These are phyloP conservation scores for Aspergillus ibericus DNA, from an alignment of 2,329 filamentous ascomycete genomes.

Conservation along the genomic window DNA sequence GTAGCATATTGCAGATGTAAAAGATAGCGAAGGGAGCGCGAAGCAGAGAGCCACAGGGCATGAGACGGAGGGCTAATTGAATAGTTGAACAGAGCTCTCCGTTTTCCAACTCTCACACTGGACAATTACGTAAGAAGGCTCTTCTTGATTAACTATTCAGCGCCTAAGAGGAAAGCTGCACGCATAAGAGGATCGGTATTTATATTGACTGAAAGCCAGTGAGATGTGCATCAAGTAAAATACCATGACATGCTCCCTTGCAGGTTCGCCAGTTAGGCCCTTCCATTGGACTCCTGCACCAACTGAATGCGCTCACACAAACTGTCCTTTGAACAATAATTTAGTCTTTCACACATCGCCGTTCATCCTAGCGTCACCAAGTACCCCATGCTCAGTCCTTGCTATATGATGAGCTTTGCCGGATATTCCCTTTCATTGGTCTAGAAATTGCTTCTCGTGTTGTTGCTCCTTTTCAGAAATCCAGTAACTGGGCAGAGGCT, in stretches of 20 bases:
- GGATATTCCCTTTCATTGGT: background rate
- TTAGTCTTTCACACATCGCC: background rate
- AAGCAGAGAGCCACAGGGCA: no score
- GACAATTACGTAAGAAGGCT: background rate
- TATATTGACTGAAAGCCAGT: background rate
- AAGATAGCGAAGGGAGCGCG: no score
- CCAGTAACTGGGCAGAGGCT: background rate
- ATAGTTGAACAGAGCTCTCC: no score
- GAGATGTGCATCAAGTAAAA: background rate
- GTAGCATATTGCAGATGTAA: no score
- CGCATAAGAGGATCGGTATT: background rate
- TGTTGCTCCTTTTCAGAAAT: background rate
- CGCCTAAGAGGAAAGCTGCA: background rate
- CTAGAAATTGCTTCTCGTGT: background rate
- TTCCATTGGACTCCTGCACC: background rate
- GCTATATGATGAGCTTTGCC: background rate
- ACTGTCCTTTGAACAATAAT: background rate
- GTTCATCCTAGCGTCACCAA: background rate
- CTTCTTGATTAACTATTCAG: background rate
- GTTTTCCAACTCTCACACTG: background rate
- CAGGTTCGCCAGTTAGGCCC: background rate
- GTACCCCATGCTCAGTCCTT: background rate
- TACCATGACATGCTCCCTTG: background rate
- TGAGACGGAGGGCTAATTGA: no score
- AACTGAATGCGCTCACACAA: background rate